Base-by-base conservation (phyloP, 1,139 yeast genomes). In the Protomyces inouyei region DNA sequence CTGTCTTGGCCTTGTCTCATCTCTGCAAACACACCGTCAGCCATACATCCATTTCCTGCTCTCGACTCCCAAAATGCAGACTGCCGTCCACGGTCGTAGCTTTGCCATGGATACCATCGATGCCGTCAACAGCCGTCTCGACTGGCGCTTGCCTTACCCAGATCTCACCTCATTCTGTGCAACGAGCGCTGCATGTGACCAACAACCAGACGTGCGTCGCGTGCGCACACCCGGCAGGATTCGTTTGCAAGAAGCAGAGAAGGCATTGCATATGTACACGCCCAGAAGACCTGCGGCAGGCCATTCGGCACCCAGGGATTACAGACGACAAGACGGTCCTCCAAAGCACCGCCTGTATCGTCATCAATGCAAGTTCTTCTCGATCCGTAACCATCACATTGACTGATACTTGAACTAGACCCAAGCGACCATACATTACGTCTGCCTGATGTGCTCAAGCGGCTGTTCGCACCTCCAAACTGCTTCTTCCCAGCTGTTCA, bases 381-480 rank as follows among this genome's bases (percentile, higher is more conserved):
- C 32, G 32, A 28, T 28, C 32, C 9, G 5, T 28, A 6, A 28
- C 8, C 8, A 28, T 28, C 32, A 28, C 5, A 4, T 28, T 4
- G 32, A 28, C 32, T 28, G 32, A 28, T 6, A 28, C 32, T 5
- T 28, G 32, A 28, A 43, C 12, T 43, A 43, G 48, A 43, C 10
- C 53, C 21, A n/a, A 36, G 36, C 36, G 28, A 53, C 6, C 25
- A 37, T 37, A 38, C 57, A 6, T 52, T 59, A 2, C 45, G 63
- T 12, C n/a, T 59, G 57, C 63, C 63, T 5, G 63, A 59, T 16
- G 35, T 59, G 28, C 28, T 59, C 25, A 59, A 43, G 37, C 56
- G 63, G n/a, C 35, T 59, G 45, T 59, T 59, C 25, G 63, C 63
- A 4, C 63, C 63, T 2, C 63, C 63, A 2, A 52, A 28, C 45